These are phyloP conservation scores for Calamus simplicifolius DNA, from an alignment of 176 grass and related monocot species.

Conservation along the genomic window DNA sequence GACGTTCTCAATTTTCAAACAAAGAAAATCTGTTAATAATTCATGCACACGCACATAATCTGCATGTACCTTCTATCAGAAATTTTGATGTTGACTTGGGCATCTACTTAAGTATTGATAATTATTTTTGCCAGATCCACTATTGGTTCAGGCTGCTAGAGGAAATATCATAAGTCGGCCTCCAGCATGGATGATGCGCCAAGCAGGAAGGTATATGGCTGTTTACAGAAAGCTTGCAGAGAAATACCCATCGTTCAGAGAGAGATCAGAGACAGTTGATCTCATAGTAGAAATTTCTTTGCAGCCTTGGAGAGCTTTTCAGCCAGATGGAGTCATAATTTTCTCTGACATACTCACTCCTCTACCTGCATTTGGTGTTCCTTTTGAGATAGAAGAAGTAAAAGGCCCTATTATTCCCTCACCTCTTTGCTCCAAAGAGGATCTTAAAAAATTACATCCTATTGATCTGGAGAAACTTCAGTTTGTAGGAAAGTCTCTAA, in stretches of 20 bases:
- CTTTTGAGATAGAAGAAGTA: slow-evolving; percentile 85
- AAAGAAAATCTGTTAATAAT: too few species aligned
- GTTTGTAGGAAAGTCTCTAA: slow-evolving; percentile 85
- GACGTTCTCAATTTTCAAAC: too few species aligned
- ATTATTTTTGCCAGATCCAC: slow-evolving; percentile 34
- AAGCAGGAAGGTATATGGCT: slow-evolving; percentile 95
- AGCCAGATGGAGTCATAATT: slow-evolving; percentile 90
- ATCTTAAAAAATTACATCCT: slow-evolving; percentile 46
- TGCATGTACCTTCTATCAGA: too few species aligned
- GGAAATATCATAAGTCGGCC: slow-evolving; percentile 55
- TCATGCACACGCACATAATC: too few species aligned
- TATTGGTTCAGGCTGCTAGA: slow-evolving; percentile 73
- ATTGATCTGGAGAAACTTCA: slow-evolving; percentile 80
- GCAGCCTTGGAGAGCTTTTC: slow-evolving; percentile 82
- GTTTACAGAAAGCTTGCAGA: slow-evolving; percentile 78
- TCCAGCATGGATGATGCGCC: slow-evolving; percentile 99
- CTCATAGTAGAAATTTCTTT: slow-evolving; percentile 93
- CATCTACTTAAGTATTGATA: too few species aligned
- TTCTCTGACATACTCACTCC: slow-evolving; percentile 98
- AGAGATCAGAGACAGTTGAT: slow-evolving; percentile 83
- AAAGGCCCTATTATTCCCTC: slow-evolving; percentile 78
- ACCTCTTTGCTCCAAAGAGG: slow-evolving; percentile 54
- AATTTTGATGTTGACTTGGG: too few species aligned
- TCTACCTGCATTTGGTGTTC: slow-evolving; percentile 82
- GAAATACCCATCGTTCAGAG: slow-evolving; percentile 82